Evolutionary conservation across 345 rosid species (phyloP).

Genomic region (Excoecaria agallocha): DNA sequence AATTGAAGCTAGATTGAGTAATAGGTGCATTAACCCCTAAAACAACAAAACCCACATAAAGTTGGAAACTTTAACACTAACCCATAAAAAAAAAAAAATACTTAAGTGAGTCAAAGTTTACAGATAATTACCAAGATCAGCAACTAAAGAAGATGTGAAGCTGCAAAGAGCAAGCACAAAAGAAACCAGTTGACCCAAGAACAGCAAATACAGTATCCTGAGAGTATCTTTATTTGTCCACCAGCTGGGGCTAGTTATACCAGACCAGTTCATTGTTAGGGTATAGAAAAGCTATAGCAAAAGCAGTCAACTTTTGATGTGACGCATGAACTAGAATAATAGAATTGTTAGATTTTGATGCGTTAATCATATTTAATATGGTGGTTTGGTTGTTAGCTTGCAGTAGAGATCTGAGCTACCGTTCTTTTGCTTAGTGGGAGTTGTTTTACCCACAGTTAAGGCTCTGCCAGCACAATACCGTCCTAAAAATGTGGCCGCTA

Average conservation of each 20-base stretch:
- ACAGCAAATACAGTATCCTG: slow-evolving; percentile 31
- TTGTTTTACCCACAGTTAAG: no score
- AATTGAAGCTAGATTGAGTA: slow-evolving; percentile 42
- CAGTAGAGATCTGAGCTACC: no score
- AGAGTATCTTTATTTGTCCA: slow-evolving; percentile 30
- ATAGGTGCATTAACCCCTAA: slow-evolving; percentile 63
- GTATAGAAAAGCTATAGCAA: no score
- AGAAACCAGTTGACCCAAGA: slow-evolving; percentile 58
- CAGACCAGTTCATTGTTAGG: neutral
- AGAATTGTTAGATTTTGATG: no score
- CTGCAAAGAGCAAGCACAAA: slow-evolving; percentile 42
- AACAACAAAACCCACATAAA: neutral
- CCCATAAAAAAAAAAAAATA: neutral
- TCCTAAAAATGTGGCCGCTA: no score
- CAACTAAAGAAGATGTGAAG: slow-evolving; percentile 51
- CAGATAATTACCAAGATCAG: slow-evolving; percentile 41
- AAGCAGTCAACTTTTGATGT: no score
- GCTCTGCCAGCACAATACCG: no score
- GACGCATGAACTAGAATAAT: no score
- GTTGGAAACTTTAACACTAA: neutral
- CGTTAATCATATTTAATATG: no score
- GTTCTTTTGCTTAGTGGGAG: no score
- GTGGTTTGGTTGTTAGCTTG: no score
- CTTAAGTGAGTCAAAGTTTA: neutral
- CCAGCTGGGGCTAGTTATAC: slow-evolving; percentile 21